Base-by-base conservation (phyloP, 495 filamentous ascomycete species). In the Penicillium cataractarum region DNA sequence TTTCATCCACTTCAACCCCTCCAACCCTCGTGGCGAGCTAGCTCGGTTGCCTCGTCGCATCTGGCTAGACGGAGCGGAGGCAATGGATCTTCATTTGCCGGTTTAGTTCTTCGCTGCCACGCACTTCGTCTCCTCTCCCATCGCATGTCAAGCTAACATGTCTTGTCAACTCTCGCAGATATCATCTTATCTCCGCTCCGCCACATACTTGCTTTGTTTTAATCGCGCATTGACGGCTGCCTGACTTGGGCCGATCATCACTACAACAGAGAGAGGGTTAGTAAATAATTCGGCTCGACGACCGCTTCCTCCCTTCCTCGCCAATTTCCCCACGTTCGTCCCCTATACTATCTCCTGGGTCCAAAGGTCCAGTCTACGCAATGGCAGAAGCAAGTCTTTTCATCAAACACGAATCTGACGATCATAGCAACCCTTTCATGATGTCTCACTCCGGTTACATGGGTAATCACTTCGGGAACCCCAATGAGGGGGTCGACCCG, bases 331-430 rank as follows among this genome's bases (percentile, higher is more conserved):
- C 29, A 27, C 24, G 49, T 32, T 52, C 49, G 27, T 52, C 24
- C 49, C 29, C 49, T 31, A 54, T 10, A 24, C 9, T 35, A 35
- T 21, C 32, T 54, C 35, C 22, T 49, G 58, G 46, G 35, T 21
- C 10, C n/a, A n/a, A 6, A 51, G 26, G 12, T 37, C 33, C 57
- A 63, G 59, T 55, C 60, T 64, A 48, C 63, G 64, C 63, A 44
- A 77, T 80, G 77, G 70, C 72, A 42, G 76, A 76, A 71, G 71
- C 76, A 62, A 83, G 83, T 71, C 85, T 89, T 56, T 92, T 84
- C 74, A 92, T 93, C 75, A 93, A 93, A 76, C 83, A 87, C 76
- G 90, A 93, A 76, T 86, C 88, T 57, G 84, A 90, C 76, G 88
- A 92, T 64, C 82, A 83, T 65, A 78, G 76, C 67, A 87, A 71